phyloP scores from a whole-genome alignment of 164 flowering plant species.

The Protea cynaroides region DNA sequence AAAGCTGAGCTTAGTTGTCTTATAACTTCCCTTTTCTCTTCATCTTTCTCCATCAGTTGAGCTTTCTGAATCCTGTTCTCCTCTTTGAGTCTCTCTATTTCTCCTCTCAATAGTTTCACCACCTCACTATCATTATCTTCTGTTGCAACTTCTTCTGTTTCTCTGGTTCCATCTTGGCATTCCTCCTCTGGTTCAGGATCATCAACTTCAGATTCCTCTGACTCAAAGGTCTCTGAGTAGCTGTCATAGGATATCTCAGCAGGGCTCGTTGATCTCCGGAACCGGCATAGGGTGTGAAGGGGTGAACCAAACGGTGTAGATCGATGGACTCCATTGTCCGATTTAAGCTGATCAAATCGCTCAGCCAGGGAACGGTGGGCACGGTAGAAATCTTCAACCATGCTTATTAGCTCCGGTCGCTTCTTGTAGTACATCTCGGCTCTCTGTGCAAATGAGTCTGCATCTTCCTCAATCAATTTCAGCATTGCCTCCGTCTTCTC shows the following conservation, averaged over 20 bases:
- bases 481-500: slow-evolving; percentile 74
- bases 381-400: slow-evolving; percentile 87
- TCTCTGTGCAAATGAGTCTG: slow-evolving; percentile 78
- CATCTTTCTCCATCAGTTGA: slow-evolving; percentile 57
- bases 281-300: slow-evolving; percentile 23
- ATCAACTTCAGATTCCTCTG: slow-evolving; percentile 22
- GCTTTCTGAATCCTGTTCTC: slow-evolving; percentile 49
- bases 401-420: slow-evolving; percentile 73
- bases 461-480: slow-evolving; percentile 77
- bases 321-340: slow-evolving; percentile 37
- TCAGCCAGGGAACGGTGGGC: slow-evolving; percentile 80
- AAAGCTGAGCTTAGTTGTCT: slow-evolving; percentile 68
- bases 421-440: slow-evolving; percentile 95
- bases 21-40: slow-evolving; percentile 83
- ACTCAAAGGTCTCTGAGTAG: slow-evolving; percentile 36
- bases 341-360: slow-evolving; percentile 58
- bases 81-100: slow-evolving; percentile 44
- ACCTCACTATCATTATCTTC: no score
- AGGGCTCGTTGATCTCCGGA: slow-evolving; percentile 18
- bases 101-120: slow-evolving; percentile 27
- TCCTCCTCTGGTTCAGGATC: slow-evolving; percentile 25
- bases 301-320: slow-evolving; percentile 37
- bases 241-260: slow-evolving; percentile 21
- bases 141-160: slow-evolving; percentile 18
- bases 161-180: slow-evolving; percentile 10